Evolutionary conservation across 2,329 filamentous ascomycete genomes (phyloP).

Genomic region (Trichothecium sympodiale): DNA sequence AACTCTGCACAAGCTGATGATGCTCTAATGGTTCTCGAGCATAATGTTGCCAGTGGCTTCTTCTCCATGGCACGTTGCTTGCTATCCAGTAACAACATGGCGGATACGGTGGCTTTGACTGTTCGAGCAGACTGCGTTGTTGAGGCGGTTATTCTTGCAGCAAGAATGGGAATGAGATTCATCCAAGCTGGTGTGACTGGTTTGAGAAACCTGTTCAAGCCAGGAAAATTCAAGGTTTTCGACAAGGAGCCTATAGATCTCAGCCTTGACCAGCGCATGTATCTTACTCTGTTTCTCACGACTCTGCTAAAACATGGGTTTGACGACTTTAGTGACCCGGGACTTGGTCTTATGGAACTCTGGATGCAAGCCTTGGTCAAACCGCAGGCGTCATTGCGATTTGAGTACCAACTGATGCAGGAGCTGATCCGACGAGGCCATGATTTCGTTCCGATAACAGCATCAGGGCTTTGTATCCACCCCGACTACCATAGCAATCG

Average conservation of each 20-base stretch:
- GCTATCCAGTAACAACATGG: slow-evolving; percentile 13
- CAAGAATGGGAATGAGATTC: slow-evolving; percentile 33
- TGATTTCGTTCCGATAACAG: slow-evolving; percentile 29
- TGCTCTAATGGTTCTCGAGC: slow-evolving; percentile 33
- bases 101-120: slow-evolving; percentile 7
- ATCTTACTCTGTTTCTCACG: slow-evolving; percentile 39
- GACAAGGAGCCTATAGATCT: slow-evolving; percentile 27
- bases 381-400: slow-evolving; percentile 31
- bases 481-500: slow-evolving; percentile 38
- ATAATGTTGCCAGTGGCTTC: slow-evolving; percentile 32
- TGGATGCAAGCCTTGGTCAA: slow-evolving; percentile 43
- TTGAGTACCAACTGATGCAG: slow-evolving; percentile 38
- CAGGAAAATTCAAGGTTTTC: slow-evolving; percentile 39
- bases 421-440: slow-evolving; percentile 29
- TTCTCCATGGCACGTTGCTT: slow-evolving; percentile 35
- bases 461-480: slow-evolving; percentile 21
- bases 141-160: slow-evolving; percentile 31
- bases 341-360: slow-evolving; percentile 34
- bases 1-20: slow-evolving; percentile 34
- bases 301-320: slow-evolving; percentile 35
- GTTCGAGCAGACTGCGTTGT: slow-evolving; percentile 26
- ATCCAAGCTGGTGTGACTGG: slow-evolving; percentile 31
- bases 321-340: slow-evolving; percentile 34
- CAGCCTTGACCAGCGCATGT: slow-evolving; percentile 28
- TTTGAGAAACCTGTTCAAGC: slow-evolving; percentile 32